phyloP scores from a whole-genome alignment of 2,329 filamentous ascomycete species.

The Scortechinia acanthostroma region DNA sequence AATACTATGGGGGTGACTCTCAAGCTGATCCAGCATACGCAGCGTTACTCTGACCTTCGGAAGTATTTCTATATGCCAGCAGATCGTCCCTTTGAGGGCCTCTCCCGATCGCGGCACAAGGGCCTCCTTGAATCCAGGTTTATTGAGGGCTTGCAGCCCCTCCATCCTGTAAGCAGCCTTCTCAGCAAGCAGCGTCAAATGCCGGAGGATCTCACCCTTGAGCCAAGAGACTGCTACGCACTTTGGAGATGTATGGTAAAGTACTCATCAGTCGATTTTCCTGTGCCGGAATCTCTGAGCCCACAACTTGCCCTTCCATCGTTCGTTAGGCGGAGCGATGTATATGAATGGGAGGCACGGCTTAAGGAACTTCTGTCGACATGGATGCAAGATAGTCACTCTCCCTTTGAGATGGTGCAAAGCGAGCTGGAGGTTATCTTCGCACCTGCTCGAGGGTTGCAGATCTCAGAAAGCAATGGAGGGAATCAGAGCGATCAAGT shows the following conservation, averaged over 20 bases:
- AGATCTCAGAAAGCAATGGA: slow-evolving; percentile 4
- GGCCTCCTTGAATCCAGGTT: slow-evolving; percentile 19
- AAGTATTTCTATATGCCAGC: slow-evolving; percentile 62
- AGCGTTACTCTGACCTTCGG: slow-evolving; percentile 71
- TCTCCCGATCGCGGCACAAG: slow-evolving; percentile 28
- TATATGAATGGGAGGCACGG: slow-evolving; percentile 54
- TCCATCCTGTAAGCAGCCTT: slow-evolving; percentile 59
- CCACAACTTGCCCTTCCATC: slow-evolving; percentile 38
- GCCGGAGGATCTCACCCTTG: slow-evolving; percentile 61
- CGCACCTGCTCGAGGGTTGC: slow-evolving; percentile 7
- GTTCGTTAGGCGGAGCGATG: slow-evolving; percentile 56
- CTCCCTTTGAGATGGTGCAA: slow-evolving; percentile 32
- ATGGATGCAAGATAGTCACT: slow-evolving; percentile 49
- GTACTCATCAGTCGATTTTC: slow-evolving; percentile 39
- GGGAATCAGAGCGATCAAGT: too few species aligned
- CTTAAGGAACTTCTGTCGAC: slow-evolving; percentile 48
- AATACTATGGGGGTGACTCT: slow-evolving; percentile 53
- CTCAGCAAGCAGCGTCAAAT: slow-evolving; percentile 53
- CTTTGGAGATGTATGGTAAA: slow-evolving; percentile 60
- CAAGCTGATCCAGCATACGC: slow-evolving; percentile 60
- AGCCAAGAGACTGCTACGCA: slow-evolving; percentile 63
- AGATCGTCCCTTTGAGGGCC: slow-evolving; percentile 35
- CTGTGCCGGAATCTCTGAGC: slow-evolving; percentile 37
- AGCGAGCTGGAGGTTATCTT: slow-evolving; percentile 30
- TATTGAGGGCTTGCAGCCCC: slow-evolving; percentile 20